Base-by-base conservation (phyloP, 2,329 filamentous ascomycete genomes). In the Calonectria montana region DNA sequence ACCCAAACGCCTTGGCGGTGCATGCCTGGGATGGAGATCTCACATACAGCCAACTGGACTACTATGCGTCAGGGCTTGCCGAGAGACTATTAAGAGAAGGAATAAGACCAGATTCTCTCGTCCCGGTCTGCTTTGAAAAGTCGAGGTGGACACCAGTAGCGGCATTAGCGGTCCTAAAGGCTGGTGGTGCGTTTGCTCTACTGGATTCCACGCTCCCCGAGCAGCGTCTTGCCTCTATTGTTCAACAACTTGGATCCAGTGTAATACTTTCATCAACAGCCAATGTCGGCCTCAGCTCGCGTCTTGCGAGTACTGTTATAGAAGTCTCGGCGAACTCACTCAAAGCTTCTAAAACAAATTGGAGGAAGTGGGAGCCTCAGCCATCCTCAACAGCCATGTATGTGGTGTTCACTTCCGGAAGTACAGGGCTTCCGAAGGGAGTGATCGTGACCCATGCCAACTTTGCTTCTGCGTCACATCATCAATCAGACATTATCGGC, bases 351-450 rank as follows among this genome's bases (percentile, higher is more conserved):
- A 78, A 10, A 79, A 80, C 35, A 76, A 15, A 41, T 74, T 8
- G 6, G 2, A 35, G 31, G 31, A 65, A 13, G 4, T 6, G 16
- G 2, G 8, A 27, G 2, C 74, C 68, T 2, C 27, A 48, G 16
- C 72, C 67, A 7, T n/a, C 39, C 8, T 25, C 3, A 18, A 29
- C 63, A 1, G 23, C 12, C 21, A 77, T 75, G n/a, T n/a, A 57
- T 76, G 27, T 78, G 50, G 35, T 70, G 4, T 80, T 80, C 47
- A 80, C 79, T 1, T 80, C 77, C 1, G 79, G 79, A 3, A 78
- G 70, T n/a, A 81, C 79, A 0, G 79, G 79, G 2, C 73, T 50
- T 8, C 78, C 79, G 12, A 81, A 81, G 41, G 79, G 78, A 7
- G 66, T 71, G 10, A 45, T 75, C 4, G 61, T 79, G 15, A 65